A percentile compares a stretch with the other conserved stretches of the same genome.
Evolutionary conservation across 179 eudicot genomes (phyloP).

Genomic region (Beta macrorhiza): DNA sequence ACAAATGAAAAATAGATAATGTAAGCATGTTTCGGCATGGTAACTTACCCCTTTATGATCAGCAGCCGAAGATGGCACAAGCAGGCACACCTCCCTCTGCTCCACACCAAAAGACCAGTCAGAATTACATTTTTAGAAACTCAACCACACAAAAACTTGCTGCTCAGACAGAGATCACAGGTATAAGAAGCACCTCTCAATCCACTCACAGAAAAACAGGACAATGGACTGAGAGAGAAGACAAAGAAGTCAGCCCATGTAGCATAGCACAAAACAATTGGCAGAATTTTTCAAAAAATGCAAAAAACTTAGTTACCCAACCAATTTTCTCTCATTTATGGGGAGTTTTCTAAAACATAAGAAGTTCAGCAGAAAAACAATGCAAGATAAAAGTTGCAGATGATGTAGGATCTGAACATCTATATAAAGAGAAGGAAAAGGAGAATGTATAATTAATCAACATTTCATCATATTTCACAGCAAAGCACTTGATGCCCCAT

Average conservation of each 20-base stretch:
- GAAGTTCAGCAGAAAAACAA: no score
- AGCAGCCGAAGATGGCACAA: constrained; percentile 72
- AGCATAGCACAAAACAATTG: no score
- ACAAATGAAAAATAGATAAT: no score
- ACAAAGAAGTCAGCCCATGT: background rate
- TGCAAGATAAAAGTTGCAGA: no score
- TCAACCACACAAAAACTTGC: background rate
- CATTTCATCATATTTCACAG: no score
- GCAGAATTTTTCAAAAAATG: background rate
- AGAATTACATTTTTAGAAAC: constrained; percentile 19
- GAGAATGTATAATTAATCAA: no score
- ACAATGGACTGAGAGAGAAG: background rate
- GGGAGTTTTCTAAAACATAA: no score
- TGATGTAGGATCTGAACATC: no score
- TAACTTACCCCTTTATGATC: constrained; percentile 95
- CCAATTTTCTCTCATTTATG: no score
- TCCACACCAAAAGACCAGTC: constrained; percentile 27
- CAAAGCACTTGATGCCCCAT: background rate
- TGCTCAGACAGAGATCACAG: background rate
- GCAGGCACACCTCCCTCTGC: constrained; percentile 92
- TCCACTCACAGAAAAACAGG: background rate
- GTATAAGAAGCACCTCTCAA: background rate
- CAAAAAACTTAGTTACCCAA: no score
- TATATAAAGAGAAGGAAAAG: no score
- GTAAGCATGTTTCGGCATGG: background rate